phyloP scores from a whole-genome alignment of 192 early-diverging fungal species.

The Coemansia sp. region DNA sequence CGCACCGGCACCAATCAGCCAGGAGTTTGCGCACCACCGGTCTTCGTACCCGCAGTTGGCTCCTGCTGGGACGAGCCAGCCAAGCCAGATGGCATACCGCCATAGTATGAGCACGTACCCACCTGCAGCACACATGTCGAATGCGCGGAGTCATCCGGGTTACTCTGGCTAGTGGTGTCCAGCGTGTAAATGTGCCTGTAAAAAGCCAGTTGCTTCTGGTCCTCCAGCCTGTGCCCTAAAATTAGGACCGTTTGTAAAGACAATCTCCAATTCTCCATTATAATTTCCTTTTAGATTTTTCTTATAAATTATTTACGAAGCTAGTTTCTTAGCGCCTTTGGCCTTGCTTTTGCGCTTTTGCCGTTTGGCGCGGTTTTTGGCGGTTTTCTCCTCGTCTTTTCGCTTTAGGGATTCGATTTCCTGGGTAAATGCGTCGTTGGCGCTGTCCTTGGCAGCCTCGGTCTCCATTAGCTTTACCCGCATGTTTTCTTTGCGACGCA shows the following conservation, averaged over 20 bases:
- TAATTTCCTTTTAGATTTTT: not conserved
- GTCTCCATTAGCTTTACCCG: conserved; percentile 75
- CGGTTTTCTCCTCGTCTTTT: conserved; percentile 78
- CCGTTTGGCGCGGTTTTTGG: conserved; percentile 83
- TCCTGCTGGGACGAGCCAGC: not conserved
- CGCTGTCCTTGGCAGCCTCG: conserved; percentile 52
- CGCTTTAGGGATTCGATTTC: conserved; percentile 59
- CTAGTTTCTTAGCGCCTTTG: conserved; percentile 44
- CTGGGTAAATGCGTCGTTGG: conserved; percentile 57
- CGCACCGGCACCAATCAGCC: not conserved
- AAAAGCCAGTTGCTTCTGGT: too few species aligned
- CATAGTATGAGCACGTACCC: conserved; percentile 13
- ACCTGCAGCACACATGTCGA: conserved; percentile 12
- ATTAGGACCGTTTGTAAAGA: too few species aligned
- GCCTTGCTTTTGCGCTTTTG: conserved; percentile 64
- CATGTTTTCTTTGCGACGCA: conserved; percentile 79
- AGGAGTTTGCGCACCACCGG: not conserved
- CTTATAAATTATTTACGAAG: not conserved
- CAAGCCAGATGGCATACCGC: not conserved
- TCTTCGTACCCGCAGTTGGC: conserved; percentile 1
- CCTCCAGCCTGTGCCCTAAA: too few species aligned
- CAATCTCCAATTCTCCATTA: too few species aligned
- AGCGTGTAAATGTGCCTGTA: not conserved
- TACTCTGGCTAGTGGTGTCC: not conserved
- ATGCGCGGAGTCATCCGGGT: conserved; percentile 18